phyloP scores from a whole-genome alignment of 345 rosid species.

The Abelmoschus esculentus region DNA sequence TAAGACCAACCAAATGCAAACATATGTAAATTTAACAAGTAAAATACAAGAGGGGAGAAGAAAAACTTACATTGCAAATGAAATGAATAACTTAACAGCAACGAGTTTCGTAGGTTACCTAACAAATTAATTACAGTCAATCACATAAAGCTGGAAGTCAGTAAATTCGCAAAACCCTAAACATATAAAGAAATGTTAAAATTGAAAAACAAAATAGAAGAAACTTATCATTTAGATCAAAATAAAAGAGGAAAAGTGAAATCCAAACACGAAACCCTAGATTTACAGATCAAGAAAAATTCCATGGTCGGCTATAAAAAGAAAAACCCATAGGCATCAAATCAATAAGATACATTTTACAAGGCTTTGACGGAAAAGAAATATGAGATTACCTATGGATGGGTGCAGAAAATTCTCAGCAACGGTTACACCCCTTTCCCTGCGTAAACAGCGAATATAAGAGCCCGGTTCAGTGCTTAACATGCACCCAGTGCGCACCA shows the following conservation, averaged over 20 bases:
- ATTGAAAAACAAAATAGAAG: no score
- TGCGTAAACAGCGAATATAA: neutral
- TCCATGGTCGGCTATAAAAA: neutral
- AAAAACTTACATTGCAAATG: constrained; percentile 2
- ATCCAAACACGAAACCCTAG: neutral
- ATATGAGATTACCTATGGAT: neutral
- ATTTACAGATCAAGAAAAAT: neutral
- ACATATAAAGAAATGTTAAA: neutral
- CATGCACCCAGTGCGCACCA: neutral
- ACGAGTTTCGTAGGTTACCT: neutral
- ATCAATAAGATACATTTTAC: neutral
- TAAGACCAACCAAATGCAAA: no score
- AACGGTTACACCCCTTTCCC: neutral
- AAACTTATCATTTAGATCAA: neutral
- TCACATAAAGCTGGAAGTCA: neutral
- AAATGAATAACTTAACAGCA: neutral
- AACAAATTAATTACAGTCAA: neutral
- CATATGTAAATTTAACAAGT: neutral
- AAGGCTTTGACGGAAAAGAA: neutral
- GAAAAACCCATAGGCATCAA: neutral
- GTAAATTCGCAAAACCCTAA: neutral
- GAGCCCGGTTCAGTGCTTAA: neutral
- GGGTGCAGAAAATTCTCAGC: neutral
- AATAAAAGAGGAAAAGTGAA: neutral
- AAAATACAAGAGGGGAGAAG: neutral